These are phyloP conservation scores for Umbilicus rupestris DNA, from an alignment of 164 flowering plant genomes.

Conservation along the genomic window DNA sequence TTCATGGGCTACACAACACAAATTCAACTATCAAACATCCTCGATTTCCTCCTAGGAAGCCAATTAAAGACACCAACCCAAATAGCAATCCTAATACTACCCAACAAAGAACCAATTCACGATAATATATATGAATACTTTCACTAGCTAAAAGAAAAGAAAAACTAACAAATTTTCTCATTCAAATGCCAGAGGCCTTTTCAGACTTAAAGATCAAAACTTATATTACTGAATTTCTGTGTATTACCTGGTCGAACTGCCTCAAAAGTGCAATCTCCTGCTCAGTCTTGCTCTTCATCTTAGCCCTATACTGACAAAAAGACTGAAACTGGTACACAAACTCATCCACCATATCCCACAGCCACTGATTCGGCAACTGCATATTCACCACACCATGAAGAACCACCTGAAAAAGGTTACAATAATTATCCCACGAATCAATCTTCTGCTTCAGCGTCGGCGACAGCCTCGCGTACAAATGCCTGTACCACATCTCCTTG, in stretches of 20 bases:
- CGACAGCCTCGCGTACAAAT: slow-evolving; percentile 64
- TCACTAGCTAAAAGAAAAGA: too few species aligned
- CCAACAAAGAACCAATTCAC: too few species aligned
- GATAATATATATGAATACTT: too few species aligned
- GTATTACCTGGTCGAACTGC: slow-evolving; percentile 67
- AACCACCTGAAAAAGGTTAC: slow-evolving; percentile 75
- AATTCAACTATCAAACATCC: not conserved
- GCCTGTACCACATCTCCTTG: slow-evolving; percentile 97
- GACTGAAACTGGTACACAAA: slow-evolving; percentile 97
- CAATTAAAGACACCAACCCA: too few species aligned
- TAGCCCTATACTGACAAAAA: slow-evolving; percentile 90
- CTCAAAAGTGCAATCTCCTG: slow-evolving; percentile 75
- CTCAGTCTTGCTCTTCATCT: slow-evolving; percentile 90
- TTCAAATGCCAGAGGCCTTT: too few species aligned
- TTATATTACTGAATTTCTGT: not conserved
- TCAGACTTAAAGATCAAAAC: not conserved
- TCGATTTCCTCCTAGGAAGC: too few species aligned
- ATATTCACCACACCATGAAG: slow-evolving; percentile 90
- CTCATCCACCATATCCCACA: slow-evolving; percentile 99
- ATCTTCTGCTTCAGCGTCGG: slow-evolving; percentile 76
- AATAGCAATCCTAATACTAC: too few species aligned
- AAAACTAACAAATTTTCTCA: too few species aligned
- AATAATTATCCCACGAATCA: slow-evolving; percentile 92
- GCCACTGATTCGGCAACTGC: slow-evolving; percentile 98
- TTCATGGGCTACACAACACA: too few species aligned